phyloP scores from a whole-genome alignment of 441 rosid genomes.

The Populus tomentosa region DNA sequence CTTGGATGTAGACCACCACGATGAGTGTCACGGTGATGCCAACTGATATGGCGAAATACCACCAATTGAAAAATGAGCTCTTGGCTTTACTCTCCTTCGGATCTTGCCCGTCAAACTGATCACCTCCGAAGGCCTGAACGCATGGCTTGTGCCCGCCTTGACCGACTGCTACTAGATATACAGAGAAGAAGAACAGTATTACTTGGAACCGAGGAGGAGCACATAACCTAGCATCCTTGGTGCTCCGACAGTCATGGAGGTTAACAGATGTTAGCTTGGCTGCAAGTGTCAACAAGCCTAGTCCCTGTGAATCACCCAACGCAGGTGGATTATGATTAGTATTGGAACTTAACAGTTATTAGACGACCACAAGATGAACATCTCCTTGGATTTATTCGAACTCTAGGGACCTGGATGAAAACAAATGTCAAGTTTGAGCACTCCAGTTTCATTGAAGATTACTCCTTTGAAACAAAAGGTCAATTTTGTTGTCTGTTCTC shows the following conservation, averaged over 20 bases:
- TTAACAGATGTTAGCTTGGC: conserved; percentile 24
- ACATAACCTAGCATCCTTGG: conserved; percentile 5
- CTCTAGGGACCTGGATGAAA: too few relatives aligned
- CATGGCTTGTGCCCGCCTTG: conserved; percentile 55
- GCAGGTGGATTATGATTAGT: background rate
- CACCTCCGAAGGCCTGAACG: conserved; percentile 45
- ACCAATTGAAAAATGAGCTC: background rate
- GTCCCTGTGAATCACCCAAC: conserved; percentile 24
- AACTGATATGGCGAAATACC: conserved; percentile 2
- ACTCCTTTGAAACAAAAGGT: too few relatives aligned
- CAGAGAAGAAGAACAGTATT: conserved; percentile 32
- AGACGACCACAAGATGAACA: background rate
- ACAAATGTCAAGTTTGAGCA: too few relatives aligned
- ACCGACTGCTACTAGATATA: conserved; percentile 38
- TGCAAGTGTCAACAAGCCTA: conserved; percentile 35
- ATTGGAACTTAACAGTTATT: background rate
- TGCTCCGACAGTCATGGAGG: conserved; percentile 17
- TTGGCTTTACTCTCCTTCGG: conserved; percentile 33
- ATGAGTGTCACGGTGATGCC: conserved; percentile 22
- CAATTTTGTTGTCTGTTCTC: too few relatives aligned
- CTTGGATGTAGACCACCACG: conserved; percentile 38
- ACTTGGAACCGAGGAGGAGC: conserved; percentile 23
- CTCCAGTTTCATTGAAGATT: too few relatives aligned
- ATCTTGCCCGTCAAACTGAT: conserved; percentile 39
- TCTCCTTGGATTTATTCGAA: background rate